Conservation (phyloP, 495 filamentous ascomycete species). For the Bombardia bombarda region DNA sequence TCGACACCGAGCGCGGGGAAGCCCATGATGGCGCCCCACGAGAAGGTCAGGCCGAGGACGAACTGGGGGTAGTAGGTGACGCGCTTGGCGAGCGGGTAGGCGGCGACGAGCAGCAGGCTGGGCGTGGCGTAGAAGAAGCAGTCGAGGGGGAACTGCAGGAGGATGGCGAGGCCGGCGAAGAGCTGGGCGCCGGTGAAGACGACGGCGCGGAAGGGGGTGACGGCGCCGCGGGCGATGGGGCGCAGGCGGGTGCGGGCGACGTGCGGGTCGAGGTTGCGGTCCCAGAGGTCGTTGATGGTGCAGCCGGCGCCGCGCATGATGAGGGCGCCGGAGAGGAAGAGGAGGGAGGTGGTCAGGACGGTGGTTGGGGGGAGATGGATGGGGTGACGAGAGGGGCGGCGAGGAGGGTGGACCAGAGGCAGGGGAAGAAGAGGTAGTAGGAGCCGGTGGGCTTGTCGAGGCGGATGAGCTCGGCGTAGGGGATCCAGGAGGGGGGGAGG, state of each 20-base stretch:
- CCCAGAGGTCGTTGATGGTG: slow-evolving; percentile 96
- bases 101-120: slow-evolving; percentile 68
- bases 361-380: slow-evolving; percentile 38
- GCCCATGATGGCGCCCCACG: slow-evolving; percentile 95
- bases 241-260: slow-evolving; percentile 82
- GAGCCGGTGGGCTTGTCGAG: slow-evolving; percentile 93
- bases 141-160: slow-evolving; percentile 76
- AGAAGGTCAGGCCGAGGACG: slow-evolving; percentile 87
- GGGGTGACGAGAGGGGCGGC: slow-evolving; percentile 49
- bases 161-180: slow-evolving; percentile 68
- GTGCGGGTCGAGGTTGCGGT: slow-evolving; percentile 83
- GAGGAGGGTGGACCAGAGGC: slow-evolving; percentile 78
- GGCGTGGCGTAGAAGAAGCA: slow-evolving; percentile 87
- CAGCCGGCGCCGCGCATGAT: slow-evolving; percentile 98
- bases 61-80: slow-evolving; percentile 92
- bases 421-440: slow-evolving; percentile 94
- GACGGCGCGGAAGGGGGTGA: slow-evolving; percentile 65
- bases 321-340: slow-evolving; percentile 82
- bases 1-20: slow-evolving; percentile 89
- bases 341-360: slow-evolving; percentile 56
- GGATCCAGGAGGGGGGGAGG: slow-evolving; percentile 70
- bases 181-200: slow-evolving; percentile 78
- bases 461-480: slow-evolving; percentile 87
- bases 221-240: slow-evolving; percentile 79
- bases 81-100: slow-evolving; percentile 88